Evolutionary conservation across 345 rosid species (phyloP).

Genomic region (Passiflora organensis): DNA sequence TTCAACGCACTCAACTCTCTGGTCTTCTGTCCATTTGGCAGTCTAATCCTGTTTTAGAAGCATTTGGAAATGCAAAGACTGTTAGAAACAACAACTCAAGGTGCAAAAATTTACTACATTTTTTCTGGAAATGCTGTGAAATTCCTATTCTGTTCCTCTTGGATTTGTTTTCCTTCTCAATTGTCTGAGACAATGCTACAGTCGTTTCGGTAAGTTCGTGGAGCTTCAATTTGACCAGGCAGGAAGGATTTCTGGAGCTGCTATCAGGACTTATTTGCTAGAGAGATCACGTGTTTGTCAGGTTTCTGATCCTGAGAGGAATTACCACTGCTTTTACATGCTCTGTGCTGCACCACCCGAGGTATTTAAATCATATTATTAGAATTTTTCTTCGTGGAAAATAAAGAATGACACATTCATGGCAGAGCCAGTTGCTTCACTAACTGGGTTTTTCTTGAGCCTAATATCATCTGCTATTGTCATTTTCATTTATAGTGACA

Average conservation of each 20-base stretch:
- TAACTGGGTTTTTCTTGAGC: neutral
- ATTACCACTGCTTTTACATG: slow-evolving; percentile 99
- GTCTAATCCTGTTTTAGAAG: slow-evolving; percentile 99
- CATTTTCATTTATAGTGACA: neutral
- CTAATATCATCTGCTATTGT: neutral
- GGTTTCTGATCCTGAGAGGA: slow-evolving; percentile 96
- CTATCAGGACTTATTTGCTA: slow-evolving; percentile 89
- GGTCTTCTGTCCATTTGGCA: slow-evolving; percentile 33
- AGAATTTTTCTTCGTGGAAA: slow-evolving; percentile 2
- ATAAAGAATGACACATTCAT: neutral
- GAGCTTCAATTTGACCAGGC: slow-evolving; percentile 88
- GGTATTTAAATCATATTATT: slow-evolving; percentile 40
- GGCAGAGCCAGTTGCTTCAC: neutral
- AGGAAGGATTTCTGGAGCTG: slow-evolving; percentile 98
- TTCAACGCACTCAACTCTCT: neutral
- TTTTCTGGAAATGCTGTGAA: slow-evolving; percentile 2
- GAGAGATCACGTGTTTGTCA: slow-evolving; percentile 99
- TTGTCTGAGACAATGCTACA: slow-evolving; percentile 28
- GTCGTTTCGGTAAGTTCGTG: slow-evolving; percentile 99
- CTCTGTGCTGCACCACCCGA: slow-evolving; percentile 95
- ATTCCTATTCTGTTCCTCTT: neutral
- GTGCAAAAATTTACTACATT: slow-evolving; percentile 33
- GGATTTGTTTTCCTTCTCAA: slow-evolving; percentile 6
- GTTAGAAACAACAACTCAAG: slow-evolving; percentile 97
- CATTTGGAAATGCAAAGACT: slow-evolving; percentile 99